Base-by-base conservation (phyloP, 768 basidiomycete genomes). In the Mycena pura region DNA sequence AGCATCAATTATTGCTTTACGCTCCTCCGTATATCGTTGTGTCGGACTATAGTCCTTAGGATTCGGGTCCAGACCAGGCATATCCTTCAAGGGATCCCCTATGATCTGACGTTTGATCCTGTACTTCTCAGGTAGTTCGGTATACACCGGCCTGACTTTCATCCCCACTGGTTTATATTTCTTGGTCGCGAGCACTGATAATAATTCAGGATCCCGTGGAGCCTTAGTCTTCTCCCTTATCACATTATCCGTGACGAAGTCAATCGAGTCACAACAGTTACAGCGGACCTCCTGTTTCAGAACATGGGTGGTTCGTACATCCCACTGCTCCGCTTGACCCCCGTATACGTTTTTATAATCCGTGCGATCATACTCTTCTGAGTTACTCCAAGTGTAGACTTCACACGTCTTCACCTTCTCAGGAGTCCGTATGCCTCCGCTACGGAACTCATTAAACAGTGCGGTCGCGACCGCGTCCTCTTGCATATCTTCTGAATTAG, bases 111-210 rank as follows among this genome's bases (percentile, higher is more conserved):
- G 19, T 11, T 55, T 47, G 3, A 74, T 69, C 5, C 46, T 14
- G 0, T 66, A 66, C 47, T 73, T 65, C 21, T 70, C 65, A 0
- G 71, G 68, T 6, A 65, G 15, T 29, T 56, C 56, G 5, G 41
- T 56, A 13, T 49, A 57, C 2, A 74, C 68, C 3, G 69, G 73
- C 6, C 67, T 63, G 6, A 70, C 62, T 7, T 41, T 50, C 1
- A 62, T 43, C 0, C 54, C 57, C 0, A 72, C 70, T 4, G 57
- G 61, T 47, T 71, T 72, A 47, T 74, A 73, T 21, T 64, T 64
- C 38, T 62, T 62, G 3, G 45, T 46, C 3, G 39, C 60, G 36
- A 34, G 58, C 0, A 56, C 47, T 1, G 43, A 39, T 11, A 17
- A n/a, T n/a, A n/a, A n/a, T n/a, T n/a, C n/a, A n/a, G n/a, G n/a